Evolutionary conservation across 768 basidiomycete genomes (phyloP), one percentile per base, ranked within the genome.

Genomic region (Serendipita sp.): DNA sequence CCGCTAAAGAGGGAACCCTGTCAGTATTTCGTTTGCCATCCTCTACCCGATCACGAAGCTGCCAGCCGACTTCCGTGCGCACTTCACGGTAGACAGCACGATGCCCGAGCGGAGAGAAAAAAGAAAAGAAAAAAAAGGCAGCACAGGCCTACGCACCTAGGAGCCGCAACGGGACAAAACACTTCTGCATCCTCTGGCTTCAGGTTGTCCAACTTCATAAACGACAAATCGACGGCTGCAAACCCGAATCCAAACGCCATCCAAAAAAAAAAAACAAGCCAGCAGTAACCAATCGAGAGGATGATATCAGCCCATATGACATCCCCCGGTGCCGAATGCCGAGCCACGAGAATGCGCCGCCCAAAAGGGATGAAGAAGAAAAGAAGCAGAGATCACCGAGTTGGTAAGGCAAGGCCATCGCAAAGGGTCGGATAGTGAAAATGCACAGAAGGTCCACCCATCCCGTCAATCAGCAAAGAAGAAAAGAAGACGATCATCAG

Each of bases 81-180:
- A n/a, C n/a, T n/a, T n/a, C n/a, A n/a, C n/a, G n/a, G n/a, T n/a
- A n/a, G n/a, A n/a, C n/a, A n/a, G n/a, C n/a, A n/a, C n/a, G n/a
- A n/a, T n/a, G n/a, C n/a, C n/a, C n/a, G n/a, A n/a, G n/a, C n/a
- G n/a, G n/a, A n/a, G n/a, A n/a, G n/a, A n/a, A n/a, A n/a, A n/a
- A n/a, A n/a, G n/a, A n/a, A n/a, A n/a, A n/a, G n/a, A n/a, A n/a
- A n/a, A n/a, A n/a, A n/a, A n/a, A n/a, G n/a, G n/a, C 60, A n/a
- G 24, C 16, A 48, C 26, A 16, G 42, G 34, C 41, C 31, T 44
- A 70, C 81, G 68, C 67, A 88, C 88, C 88, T 90, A 22, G 92
- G 91, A n/a, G 88, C 87, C 38, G 85, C 79, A 64, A 90, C 75
- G 56, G 93, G 90, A 65, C 82, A 77, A 73, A 94, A 95, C 26